Base-by-base conservation (phyloP, 225 moss, liverwort and hornwort species). In the Thuidium tamariscinum region DNA sequence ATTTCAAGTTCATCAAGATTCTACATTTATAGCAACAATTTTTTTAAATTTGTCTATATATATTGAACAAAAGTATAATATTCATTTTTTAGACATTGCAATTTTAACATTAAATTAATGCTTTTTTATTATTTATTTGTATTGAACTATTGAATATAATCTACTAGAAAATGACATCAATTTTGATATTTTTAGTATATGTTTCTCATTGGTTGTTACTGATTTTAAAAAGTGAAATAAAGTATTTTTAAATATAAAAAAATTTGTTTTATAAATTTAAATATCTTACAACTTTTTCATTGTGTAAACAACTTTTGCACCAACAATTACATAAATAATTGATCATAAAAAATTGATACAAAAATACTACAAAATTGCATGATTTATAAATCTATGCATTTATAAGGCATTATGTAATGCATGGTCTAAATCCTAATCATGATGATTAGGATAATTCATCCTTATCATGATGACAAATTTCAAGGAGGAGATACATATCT, bases 261-360 rank as follows among this genome's bases (percentile, higher is more conserved):
- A 23, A 8, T 1, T 69, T 41, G 8, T 61, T 74, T 34, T 34
- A 7, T 22, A 75, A 49, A 34, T 32, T 4, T 8, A 8, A 16
- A 0, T 22, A 13, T 52, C 34, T 5, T 4, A n/a, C 1, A 52
- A 22, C 1, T 1, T 13, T 21, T 22, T 14, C 5, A 74, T n/a
- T 29, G 17, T 29, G 3, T 18, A 0, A 20, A 42, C 16, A 22
- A 16, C 5, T 27, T 8, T 55, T 82, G 7, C 15, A 21, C 1
- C 16, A 1, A 18, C 7, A 57, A 55, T 44, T 34, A 44, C n/a
- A 3, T 30, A 59, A 23, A 44, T 52, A 52, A 16, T 36, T 5
- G 5, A 49, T 11, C 0, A 26, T 12, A n/a, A n/a, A 0, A 6
- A n/a, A n/a, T n/a, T 30, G 13, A 7, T 48, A 7, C 13, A 18